Base-by-base conservation (phyloP, 225 moss, liverwort and hornwort species). In the Polytrichum commune region DNA sequence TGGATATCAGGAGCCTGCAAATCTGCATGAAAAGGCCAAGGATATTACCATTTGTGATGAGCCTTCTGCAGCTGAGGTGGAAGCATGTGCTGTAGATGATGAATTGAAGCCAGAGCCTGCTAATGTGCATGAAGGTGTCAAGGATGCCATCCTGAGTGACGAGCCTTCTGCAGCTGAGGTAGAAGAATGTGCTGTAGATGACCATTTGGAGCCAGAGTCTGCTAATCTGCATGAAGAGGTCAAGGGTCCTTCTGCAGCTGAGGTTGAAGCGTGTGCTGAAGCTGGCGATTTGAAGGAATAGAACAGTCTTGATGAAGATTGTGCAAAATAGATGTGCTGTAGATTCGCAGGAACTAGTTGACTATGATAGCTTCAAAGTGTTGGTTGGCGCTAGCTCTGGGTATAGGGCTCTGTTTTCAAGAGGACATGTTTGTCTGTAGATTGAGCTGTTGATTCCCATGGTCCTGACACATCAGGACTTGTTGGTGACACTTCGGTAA, bases 231-330 rank as follows among this genome's bases (percentile, higher is more conserved):
- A 78, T 30, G 79, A 88, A 75, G 67, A 73, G 23, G 84, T 82
- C 69, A 73, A 82, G 77, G 79, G 82, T 75, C 69, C 82, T 25
- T 71, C 75, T 25, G 76, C 71, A 68, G 81, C 73, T 70, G 75
- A 79, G 74, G 35, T 70, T 27, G 67, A 77, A 33, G 69, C 72
- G 35, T 72, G 75, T 67, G 53, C 75, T 69, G 69, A 55, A 57
- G 78, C 54, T 78, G 79, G 72, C n/a, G 63, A 66, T 65, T 68
- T 33, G 60, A 58, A 67, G 55, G 79, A 82, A 76, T 63, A 58
- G 22, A 58, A 13, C 16, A 16, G 46, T 46, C 46, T 46, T 46
- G 13, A 46, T 46, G 46, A 46, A 46, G 3, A 13, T 46, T 46
- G 13, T 46, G 46, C 13, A 46, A 46, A 46, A 46, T 46, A 7